Base-by-base conservation (phyloP, 2,329 filamentous ascomycete genomes). In the Drechslerella dactyloides region DNA sequence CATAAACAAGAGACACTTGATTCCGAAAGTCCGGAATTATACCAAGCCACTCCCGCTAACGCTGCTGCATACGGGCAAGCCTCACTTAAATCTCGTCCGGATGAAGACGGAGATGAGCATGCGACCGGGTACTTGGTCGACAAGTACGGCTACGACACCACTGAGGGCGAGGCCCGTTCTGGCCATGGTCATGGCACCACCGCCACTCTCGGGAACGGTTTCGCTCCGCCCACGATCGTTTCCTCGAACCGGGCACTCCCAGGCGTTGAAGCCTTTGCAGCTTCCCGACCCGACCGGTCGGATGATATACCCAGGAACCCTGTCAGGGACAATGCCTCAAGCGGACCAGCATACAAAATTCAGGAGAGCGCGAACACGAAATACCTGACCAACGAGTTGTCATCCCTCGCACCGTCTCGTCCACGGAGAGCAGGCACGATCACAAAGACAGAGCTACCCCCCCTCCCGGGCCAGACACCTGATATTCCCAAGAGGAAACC, bases 81-180 rank as follows among this genome's bases (percentile, higher is more conserved):
- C 48, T 35, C 53, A 64, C 63, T 64, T 64, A 70, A 54, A 55
- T 53, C 59, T 70, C 63, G 64, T 59, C 66, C 66, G 66, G 59
- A 70, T 70, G 66, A 70, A 52, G 66, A 70, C 59, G 66, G 59
- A 70, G 66, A 70, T 64, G 60, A 56, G n/a, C 57, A 56, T 19
- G 59, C 54, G 23, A 69, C 65, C 61, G 66, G 66, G 66, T 59
- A 64, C 24, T 50, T 64, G 53, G 63, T 70, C 51, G 66, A 70
- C 33, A 53, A 64, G 48, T 70, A 70, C 50, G 66, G 48, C 40
- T 64, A 70, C 54, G 66, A 70, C 66, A 69, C 52, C 66, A 69
- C 52, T 33, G 57, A 69, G 37, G 35, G 24, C 23, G 58, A 63
- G 15, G 27, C 35, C 8, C 48, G 37, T 3, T 42, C 37, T 15